These are phyloP conservation scores for Monilinia fructigena DNA, from an alignment of 2,329 filamentous ascomycete genomes.

Conservation along the genomic window DNA sequence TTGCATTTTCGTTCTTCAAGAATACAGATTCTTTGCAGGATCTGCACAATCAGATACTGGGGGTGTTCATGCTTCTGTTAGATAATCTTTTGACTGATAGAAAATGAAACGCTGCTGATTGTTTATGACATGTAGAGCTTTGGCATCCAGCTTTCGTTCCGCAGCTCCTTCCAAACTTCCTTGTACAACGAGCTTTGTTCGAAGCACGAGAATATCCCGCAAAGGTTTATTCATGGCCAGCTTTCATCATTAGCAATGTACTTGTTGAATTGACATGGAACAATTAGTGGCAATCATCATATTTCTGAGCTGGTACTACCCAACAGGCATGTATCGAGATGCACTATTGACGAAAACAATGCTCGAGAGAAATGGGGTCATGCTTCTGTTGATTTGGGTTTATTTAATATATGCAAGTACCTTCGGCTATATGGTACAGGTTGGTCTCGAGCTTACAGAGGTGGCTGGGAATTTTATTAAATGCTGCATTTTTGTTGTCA, in stretches of 20 bases:
- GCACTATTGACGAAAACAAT: constrained; percentile 60
- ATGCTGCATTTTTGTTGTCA: constrained; percentile 69
- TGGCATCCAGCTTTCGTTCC: constrained; percentile 72
- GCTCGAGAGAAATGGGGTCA: constrained; percentile 68
- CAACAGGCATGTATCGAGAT: constrained; percentile 73
- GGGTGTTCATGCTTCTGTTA: constrained; percentile 68
- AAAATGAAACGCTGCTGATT: background rate
- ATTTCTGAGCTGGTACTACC: constrained; percentile 83
- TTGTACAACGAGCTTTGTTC: constrained; percentile 54
- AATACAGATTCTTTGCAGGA: constrained; percentile 57
- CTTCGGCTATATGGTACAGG: constrained; percentile 76
- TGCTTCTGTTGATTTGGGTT: constrained; percentile 72
- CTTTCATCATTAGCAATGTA: constrained; percentile 68
- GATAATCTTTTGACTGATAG: background rate
- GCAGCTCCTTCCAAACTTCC: constrained; percentile 71
- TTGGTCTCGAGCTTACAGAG: constrained; percentile 72
- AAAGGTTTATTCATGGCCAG: constrained; percentile 74
- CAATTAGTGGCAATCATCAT: constrained; percentile 69
- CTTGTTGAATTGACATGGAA: constrained; percentile 86
- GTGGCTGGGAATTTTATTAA: constrained; percentile 72
- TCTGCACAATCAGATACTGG: constrained; percentile 71
- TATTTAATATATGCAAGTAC: constrained; percentile 82
- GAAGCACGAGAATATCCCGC: constrained; percentile 70
- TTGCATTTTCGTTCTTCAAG: constrained; percentile 69
- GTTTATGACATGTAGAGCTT: constrained; percentile 46